Base-by-base conservation (phyloP, 78 protist genomes). In the Dictyostelium capitatum region DNA sequence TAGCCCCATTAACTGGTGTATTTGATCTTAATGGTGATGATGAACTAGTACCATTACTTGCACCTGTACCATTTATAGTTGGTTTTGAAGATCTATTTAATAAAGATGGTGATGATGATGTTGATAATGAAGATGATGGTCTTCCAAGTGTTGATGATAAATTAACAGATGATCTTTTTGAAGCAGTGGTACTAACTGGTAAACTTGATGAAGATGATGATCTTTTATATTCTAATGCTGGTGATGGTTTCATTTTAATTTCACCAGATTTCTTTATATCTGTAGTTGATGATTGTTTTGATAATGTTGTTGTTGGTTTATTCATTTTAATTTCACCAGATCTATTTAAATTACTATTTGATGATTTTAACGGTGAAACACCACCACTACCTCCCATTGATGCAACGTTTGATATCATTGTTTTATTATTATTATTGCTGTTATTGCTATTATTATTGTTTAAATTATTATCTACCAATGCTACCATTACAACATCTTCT, bases 151-250 rank as follows among this genome's bases (percentile, higher is more conserved):
- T 43, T 43, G 79, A n/a, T 20, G 70, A 62, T 62, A 62, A 25
- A 11, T 62, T 62, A 25, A 62, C 70, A 25, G 70, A 62, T 23
- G 70, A 30, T 62, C 70, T 62, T 17, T 62, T 62, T 62, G 70
- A 62, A 25, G 28, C 6, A 70, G 46, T 41, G 15, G n/a, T 37
- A 65, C 50, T 65, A 30, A 41, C 32, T 32, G 78, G 78, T 37
- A 70, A 70, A 46, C 54, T 41, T 70, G 79, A 23, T n/a, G 90
- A n/a, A 19, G 90, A 70, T 9, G 79, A 43, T 10, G 80, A 74
- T 37, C 80, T 46, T 12, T 74, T 74, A 23, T 32, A 74, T 23
- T 74, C 37, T 12, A 74, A 19, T 47, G 80, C 32, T 50, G 59
- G 28, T 9, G 51, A 46, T 0, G 56, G 56, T 41, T 53, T 53